Evolutionary conservation across 169 alveolate species (phyloP), one percentile per base, ranked within the genome.

Genomic region (Plasmodium knowlesi): DNA sequence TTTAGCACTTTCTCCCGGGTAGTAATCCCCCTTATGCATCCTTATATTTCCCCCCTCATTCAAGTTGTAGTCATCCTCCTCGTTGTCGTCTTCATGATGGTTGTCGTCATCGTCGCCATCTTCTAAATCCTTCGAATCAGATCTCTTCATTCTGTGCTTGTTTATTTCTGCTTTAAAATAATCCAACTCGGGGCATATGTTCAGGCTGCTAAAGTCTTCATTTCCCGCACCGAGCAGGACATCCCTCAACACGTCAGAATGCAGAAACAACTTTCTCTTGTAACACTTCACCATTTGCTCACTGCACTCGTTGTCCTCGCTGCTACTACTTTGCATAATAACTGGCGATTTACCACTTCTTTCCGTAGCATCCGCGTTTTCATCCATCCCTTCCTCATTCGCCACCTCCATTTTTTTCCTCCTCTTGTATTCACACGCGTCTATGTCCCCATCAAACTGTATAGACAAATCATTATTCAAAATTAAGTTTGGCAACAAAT

Each of bases 371-470:
- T 16, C 16, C 16, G 5, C 14, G 22, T 39, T 46, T 28, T 76
- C 81, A 14, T 57, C 32, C 25, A 74, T 5, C 16, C 50, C 82
- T 70, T 89, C 82, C 22, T 16, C 25, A 57, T 25, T 89, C 2
- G 30, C 28, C 12, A 79, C 81, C 28, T 61, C 82, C 32, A 57
- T 79, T 89, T 41, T 86, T 43, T 54, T 86, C 81, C 85, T 73
- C 79, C 76, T 86, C 81, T 86, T 89, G 70, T 89, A 89, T 79
- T 89, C 83, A 79, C 89, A 89, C 54, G 82, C 82, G 12, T 89
- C 94, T 30, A 89, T 89, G 28, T 89, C 94, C 28, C 94, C 94
- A 89, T 89, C 94, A 89, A 89, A 89, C 50, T 89, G 94, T 89
- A 89, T 89, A 12, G 94, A 89, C 41, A 89, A 89, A 37, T 89